These are phyloP conservation scores for Angophora floribunda DNA, from an alignment of 345 rosid species.

Conservation along the genomic window DNA sequence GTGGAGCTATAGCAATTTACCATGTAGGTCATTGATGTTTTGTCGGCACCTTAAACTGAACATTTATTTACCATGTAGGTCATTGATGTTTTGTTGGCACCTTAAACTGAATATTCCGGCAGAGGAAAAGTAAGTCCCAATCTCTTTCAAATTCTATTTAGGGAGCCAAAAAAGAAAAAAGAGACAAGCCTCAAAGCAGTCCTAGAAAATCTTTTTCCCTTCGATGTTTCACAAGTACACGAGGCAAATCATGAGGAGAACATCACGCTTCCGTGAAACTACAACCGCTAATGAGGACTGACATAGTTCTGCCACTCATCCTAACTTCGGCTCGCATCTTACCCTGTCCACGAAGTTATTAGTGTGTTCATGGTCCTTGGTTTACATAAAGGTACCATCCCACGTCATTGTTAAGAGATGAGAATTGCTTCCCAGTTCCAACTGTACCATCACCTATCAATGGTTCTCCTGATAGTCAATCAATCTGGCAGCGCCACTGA, in stretches of 20 bases:
- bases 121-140: background rate
- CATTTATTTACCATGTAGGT: background rate
- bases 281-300: background rate
- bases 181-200: background rate
- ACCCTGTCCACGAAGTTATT: background rate
- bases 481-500: background rate
- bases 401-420: background rate
- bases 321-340: background rate
- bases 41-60: background rate
- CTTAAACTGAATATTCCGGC: background rate
- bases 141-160: background rate
- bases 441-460: background rate
- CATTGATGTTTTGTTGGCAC: accelerated
- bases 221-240: background rate
- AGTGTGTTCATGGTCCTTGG: background rate
- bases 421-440: background rate
- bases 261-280: background rate
- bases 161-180: background rate
- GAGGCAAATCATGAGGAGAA: background rate
- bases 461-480: background rate
- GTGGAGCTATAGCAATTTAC: background rate
- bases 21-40: accelerated
- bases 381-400: background rate
- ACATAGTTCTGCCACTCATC: background rate
- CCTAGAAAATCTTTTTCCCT: background rate